phyloP scores from a whole-genome alignment of 2,329 filamentous ascomycete species.

The Colletotrichum karsti region DNA sequence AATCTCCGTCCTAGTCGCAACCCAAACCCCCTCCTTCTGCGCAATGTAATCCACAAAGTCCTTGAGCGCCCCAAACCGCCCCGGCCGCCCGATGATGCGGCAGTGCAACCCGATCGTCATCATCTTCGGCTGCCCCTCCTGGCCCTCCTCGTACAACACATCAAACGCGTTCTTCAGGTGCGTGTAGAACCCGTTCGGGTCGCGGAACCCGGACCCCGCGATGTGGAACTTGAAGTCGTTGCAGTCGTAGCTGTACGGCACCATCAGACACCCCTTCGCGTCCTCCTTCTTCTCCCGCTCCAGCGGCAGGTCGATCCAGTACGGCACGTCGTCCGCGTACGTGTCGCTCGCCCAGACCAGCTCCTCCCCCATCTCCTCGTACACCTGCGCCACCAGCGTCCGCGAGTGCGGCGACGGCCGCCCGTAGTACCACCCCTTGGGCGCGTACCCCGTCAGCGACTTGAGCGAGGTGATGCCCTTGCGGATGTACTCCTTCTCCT shows the following conservation, averaged over 20 bases:
- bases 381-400: constrained; percentile 55
- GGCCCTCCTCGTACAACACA: constrained; percentile 60
- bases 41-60: constrained; percentile 63
- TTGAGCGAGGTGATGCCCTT: constrained; percentile 51
- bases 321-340: constrained; percentile 64
- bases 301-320: constrained; percentile 61
- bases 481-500: constrained; percentile 56
- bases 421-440: constrained; percentile 59
- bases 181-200: constrained; percentile 50
- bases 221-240: constrained; percentile 57
- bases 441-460: constrained; percentile 52
- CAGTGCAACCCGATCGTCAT: constrained; percentile 66
- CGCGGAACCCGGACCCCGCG: constrained; percentile 52
- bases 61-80: constrained; percentile 57
- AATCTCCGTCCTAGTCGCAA: constrained; percentile 61
- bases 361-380: constrained; percentile 59
- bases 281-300: constrained; percentile 47
- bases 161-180: constrained; percentile 63
- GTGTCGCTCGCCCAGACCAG: constrained; percentile 59
- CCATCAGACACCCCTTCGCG: constrained; percentile 59
- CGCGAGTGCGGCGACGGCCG: constrained; percentile 52
- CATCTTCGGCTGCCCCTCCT: constrained; percentile 60
- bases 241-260: constrained; percentile 63
- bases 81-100: constrained; percentile 60
- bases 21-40: constrained; percentile 61